Base-by-base conservation (phyloP, 78 protist genomes). In the Trichosphaerium sp. region DNA sequence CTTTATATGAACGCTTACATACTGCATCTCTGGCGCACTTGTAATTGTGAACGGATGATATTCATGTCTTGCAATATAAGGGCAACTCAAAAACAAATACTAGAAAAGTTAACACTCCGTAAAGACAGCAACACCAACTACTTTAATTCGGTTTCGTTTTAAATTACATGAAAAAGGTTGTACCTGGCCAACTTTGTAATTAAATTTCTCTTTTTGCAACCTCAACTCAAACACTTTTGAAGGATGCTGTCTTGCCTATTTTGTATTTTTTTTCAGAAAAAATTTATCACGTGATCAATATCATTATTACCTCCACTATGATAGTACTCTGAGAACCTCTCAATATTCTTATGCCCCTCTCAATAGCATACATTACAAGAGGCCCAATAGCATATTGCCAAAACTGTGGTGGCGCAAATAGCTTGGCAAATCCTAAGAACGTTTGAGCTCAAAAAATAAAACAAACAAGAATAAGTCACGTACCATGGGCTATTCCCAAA, bases 31-130 rank as follows among this genome's bases (percentile, higher is more conserved):
- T 11, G 96, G 96, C 37, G 89, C 76, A 1, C 89, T 78, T 0
- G 93, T 70, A 52, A 92, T 85, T 6, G 96, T 92, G 71, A 92
- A 89, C 29, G 96, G 96, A 57, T 92, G 96, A 92, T 92, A 81
- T 67, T 85, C 92, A 25, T 80, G 56, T 15, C 52, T 37, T 15
- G 84, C 63, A 28, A 91, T 56, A 5, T 66, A 38, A 21, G 96
- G 93, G 26, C 89, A 78, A 71, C 75, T 66, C 14, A 91, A 39
- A 62, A 88, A 91, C 10, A 84, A 6, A 42, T 91, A 91, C 71
- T n/a, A n/a, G n/a, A n/a, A n/a, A n/a, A n/a, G n/a, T n/a, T n/a
- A n/a, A n/a, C n/a, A n/a, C n/a, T n/a, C n/a, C n/a, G n/a, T n/a
- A n/a, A n/a, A n/a, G n/a, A n/a, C n/a, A n/a, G n/a, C n/a, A n/a